Conservation (phyloP, 495 filamentous ascomycete species). For the Pseudomonodictys pantanalensis region DNA sequence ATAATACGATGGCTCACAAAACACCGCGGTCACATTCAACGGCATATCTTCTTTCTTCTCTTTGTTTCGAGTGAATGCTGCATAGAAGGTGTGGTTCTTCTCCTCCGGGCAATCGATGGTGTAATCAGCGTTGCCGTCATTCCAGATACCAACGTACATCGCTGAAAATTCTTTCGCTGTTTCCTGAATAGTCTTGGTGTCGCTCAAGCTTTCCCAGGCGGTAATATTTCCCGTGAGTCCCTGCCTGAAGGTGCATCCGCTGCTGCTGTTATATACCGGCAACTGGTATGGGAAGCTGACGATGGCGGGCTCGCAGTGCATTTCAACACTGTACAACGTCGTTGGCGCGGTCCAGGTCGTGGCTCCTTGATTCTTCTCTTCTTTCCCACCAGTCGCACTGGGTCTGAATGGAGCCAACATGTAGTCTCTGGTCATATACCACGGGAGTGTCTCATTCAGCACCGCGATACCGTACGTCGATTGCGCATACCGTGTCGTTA, state of each 20-base stretch:
- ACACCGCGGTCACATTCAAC: conserved; percentile 36
- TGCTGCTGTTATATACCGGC: neutral
- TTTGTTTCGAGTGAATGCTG: conserved; percentile 19
- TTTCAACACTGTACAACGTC: conserved; percentile 36
- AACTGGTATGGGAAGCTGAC: neutral
- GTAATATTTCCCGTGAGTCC: neutral
- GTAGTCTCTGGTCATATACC: conserved; percentile 42
- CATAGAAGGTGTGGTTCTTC: conserved; percentile 38
- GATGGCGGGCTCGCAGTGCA: conserved; percentile 40
- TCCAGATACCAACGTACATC: conserved; percentile 40
- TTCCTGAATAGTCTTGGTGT: too few relatives aligned
- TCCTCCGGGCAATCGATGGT: conserved; percentile 29
- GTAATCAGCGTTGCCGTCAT: conserved; percentile 26
- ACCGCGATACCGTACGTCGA: conserved; percentile 41
- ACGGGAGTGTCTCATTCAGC: conserved; percentile 42
- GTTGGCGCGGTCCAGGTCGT: conserved; percentile 39
- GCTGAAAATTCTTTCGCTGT: conserved; percentile 12
- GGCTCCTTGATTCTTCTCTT: neutral
- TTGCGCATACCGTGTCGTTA: conserved; percentile 38
- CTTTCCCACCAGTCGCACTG: neutral
- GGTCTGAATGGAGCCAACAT: conserved; percentile 42
- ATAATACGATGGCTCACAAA: conserved; percentile 45
- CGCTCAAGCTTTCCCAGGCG: too few relatives aligned
- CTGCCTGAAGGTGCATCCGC: neutral
- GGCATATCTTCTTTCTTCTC: neutral